These are phyloP conservation scores for Zygoascus flipseniorum DNA, from an alignment of 805 yeast genomes.

Conservation along the genomic window DNA sequence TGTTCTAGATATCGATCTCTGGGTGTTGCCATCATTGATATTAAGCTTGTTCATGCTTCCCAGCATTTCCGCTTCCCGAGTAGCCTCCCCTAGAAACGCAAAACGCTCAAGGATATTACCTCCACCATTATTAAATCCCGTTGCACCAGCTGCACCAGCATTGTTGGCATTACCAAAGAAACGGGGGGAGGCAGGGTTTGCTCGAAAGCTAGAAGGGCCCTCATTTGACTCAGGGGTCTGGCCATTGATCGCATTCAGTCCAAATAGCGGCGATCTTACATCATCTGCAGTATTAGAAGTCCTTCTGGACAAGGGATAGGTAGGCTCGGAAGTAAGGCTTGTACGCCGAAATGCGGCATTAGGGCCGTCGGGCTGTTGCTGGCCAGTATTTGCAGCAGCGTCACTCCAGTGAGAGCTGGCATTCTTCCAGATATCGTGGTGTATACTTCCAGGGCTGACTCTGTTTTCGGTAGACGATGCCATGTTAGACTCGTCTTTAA, in stretches of 20 bases:
- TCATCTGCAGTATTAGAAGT: neutral
- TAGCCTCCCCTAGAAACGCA: conserved; percentile 23
- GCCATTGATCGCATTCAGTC: neutral
- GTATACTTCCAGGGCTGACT: neutral
- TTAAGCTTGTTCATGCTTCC: conserved; percentile 10
- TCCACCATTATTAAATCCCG: conserved; percentile 1
- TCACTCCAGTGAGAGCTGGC: neutral
- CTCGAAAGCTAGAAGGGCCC: neutral
- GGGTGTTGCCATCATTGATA: neutral
- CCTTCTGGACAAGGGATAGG: neutral
- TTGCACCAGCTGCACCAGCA: neutral
- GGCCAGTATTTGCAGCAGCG: neutral
- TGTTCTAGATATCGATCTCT: neutral
- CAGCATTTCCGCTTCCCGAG: conserved; percentile 25
- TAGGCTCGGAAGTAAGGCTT: neutral
- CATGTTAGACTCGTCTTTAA: too few relatives aligned
- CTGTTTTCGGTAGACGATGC: neutral
- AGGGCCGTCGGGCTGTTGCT: neutral
- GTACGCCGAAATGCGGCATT: neutral
- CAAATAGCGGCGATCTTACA: neutral
- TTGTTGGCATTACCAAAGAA: neutral
- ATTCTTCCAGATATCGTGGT: conserved; percentile 3
- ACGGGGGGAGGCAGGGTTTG: neutral
- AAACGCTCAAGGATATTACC: conserved; percentile 13
- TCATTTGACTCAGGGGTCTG: neutral